These are phyloP conservation scores for Lablab purpureus DNA, from an alignment of 306 rosid genomes.

Conservation along the genomic window DNA sequence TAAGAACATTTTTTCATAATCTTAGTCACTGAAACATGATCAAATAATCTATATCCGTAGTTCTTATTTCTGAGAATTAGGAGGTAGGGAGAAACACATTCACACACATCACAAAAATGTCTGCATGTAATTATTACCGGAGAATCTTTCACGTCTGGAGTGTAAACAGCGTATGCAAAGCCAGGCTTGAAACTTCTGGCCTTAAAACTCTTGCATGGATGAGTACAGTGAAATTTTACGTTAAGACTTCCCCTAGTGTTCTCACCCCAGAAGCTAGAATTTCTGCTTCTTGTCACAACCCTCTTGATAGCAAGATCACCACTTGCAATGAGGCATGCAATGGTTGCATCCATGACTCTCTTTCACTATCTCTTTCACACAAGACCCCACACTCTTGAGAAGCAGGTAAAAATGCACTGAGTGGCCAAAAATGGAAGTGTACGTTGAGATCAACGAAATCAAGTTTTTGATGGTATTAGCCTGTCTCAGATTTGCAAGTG, in stretches of 20 bases:
- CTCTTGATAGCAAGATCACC: conserved; percentile 29
- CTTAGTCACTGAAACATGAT: too few relatives aligned
- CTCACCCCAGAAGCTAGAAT: conserved; percentile 69
- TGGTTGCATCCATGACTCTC: conserved; percentile 65
- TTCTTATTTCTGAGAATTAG: too few relatives aligned
- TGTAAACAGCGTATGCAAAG: conserved; percentile 57
- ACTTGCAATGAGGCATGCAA: conserved; percentile 56
- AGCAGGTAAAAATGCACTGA: conserved; percentile 9
- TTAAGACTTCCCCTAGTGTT: conserved; percentile 49
- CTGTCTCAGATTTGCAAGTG: background rate
- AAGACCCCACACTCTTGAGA: background rate
- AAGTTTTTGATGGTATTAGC: background rate
- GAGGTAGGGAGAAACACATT: background rate
- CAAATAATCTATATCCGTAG: too few relatives aligned
- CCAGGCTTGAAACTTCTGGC: conserved; percentile 53
- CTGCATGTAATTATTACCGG: conserved; percentile 49
- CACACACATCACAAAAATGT: background rate
- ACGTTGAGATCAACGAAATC: background rate
- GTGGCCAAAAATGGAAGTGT: background rate
- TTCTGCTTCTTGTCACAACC: conserved; percentile 34
- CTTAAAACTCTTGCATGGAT: conserved; percentile 43
- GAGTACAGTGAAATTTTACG: conserved; percentile 43
- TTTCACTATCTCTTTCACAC: background rate
- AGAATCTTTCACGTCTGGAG: conserved; percentile 57
- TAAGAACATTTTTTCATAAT: too few relatives aligned